Evolutionary conservation across 805 yeast species (phyloP), one percentile per base, ranked within the genome.

Genomic region (Starmerella etchellsii): DNA sequence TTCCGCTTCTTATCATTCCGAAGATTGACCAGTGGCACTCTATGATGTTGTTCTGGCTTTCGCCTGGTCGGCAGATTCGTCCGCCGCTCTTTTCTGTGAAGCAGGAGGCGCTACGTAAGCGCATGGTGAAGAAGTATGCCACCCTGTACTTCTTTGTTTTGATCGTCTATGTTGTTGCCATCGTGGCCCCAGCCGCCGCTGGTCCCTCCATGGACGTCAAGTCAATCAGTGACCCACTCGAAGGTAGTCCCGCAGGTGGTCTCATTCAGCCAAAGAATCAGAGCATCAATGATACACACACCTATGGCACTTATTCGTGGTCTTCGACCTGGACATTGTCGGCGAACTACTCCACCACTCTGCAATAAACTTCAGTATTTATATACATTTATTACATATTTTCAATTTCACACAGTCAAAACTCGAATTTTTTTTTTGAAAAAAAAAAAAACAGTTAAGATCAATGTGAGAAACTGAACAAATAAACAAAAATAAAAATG

Each of bases 21-120:
- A 70, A 74, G 62, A 67, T 85, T 62, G 98, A 91, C 68, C 82
- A 82, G 69, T 85, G 94, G 94, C 99, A 91, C 66, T 88, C 98
- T 34, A 78, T 85, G 63, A 80, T 88, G 93, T 71, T 91, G 65
- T 91, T 91, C 79, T 91, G 99, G 99, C 79, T 93, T 67, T 82
- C 84, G 62, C 98, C 98, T 43, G 71, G 91, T 48, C 79, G 94
- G 67, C 94, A 85, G 68, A 87, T 91, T 59, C 81, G 97, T 66
- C 96, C 96, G 47, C 97, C 98, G 56, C 85, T 91, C 61, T 87
- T 84, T 68, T 84, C 97, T 16, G 70, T 88, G 67, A 91, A 91
- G 68, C 97, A 91, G 69, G 88, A 93, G 43, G 79, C 83, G 67
- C 76, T 87, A 64, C 81, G 98, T 65, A 84, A 81, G 80, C 79